Evolutionary conservation across 345 rosid species (phyloP).

Genomic region (Rhizophora mangle): DNA sequence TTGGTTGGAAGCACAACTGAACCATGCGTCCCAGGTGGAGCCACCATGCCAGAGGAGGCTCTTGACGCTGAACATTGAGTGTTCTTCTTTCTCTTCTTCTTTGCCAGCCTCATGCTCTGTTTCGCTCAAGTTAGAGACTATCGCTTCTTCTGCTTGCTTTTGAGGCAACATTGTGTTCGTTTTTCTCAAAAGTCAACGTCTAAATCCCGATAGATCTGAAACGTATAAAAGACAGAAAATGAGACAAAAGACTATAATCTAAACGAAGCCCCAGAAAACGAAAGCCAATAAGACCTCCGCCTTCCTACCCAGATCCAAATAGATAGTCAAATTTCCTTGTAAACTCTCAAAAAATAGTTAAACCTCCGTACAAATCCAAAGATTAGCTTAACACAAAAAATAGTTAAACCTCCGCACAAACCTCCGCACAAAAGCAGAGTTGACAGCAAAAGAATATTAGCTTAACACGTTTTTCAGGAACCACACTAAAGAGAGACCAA

Average conservation of each 20-base stretch:
- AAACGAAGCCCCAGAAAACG: constrained; percentile 33
- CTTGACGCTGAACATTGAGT: constrained; percentile 52
- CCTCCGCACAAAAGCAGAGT: constrained; percentile 10
- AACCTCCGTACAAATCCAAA: constrained; percentile 21
- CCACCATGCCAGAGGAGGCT: constrained; percentile 95
- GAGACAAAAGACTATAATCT: constrained; percentile 31
- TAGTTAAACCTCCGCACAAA: constrained; percentile 12
- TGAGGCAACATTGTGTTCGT: constrained; percentile 61
- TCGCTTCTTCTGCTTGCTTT: constrained; percentile 92
- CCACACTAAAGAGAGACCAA: background rate
- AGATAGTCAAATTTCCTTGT: background rate
- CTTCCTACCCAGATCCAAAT: constrained; percentile 12
- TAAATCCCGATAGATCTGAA: constrained; percentile 38
- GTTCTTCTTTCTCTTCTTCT: constrained; percentile 28
- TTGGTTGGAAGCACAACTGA: constrained; percentile 97
- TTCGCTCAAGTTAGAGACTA: constrained; percentile 56
- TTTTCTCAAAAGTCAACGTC: constrained; percentile 28
- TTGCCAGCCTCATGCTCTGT: constrained; percentile 31
- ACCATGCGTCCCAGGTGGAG: constrained; percentile 99
- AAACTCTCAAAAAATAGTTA: background rate
- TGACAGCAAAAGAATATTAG: background rate
- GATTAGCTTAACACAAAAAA: background rate
- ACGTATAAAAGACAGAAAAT: constrained; percentile 33
- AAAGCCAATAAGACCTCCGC: constrained; percentile 21
- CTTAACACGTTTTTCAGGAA: background rate